Base-by-base conservation (phyloP, 306 rosid species). In the Cyclanthera cordifolia region DNA sequence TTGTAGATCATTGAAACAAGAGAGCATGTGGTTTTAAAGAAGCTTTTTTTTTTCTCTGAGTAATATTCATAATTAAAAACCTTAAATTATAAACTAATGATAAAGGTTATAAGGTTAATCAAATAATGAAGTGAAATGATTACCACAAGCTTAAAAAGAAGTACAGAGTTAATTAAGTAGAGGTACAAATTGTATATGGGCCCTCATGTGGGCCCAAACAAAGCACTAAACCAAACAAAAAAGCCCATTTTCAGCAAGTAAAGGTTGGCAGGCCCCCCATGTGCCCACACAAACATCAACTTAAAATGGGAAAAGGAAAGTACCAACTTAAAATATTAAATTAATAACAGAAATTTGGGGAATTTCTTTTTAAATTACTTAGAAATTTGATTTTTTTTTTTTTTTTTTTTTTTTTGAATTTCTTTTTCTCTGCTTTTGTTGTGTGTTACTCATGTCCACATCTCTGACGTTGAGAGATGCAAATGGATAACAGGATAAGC, bases 401-500 rank as follows among this genome's bases (percentile, higher is more conserved):
- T 34, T 34, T 0, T 34, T 32, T 32, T 1, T 32, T 32, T 1
- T 28, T 4, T 28, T 28, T 2, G 2, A 28, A 28, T 28, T 34
- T 34, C 5, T 34, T 34, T 73, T 28, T 32, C 83, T 73, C 37
- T 32, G 17, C 67, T 19, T 76, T 74, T 65, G 11, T 23, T 46
- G 52, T 27, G 27, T 59, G 60, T 79, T 79, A 82, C 83, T 73
- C 57, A 64, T 69, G 87, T 77, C 84, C 72, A 75, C 85, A 78
- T 82, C 78, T 32, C 15, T 75, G 81, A 83, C 53, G 87, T 74
- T 73, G 73, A 70, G 64, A 77, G 76, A 77, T 60, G 74, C 68
- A 74, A 53, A 71, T 75, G 79, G 88, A 82, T 82, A 80, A 82
- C 74, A 70, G 76, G 95, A 85, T 84, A 90, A 84, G 85, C 77